A percentile compares a stretch with the other conserved stretches of the same genome.
Conservation (phyloP, 495 filamentous ascomycete genomes). For the Copromyces sp. region DNA sequence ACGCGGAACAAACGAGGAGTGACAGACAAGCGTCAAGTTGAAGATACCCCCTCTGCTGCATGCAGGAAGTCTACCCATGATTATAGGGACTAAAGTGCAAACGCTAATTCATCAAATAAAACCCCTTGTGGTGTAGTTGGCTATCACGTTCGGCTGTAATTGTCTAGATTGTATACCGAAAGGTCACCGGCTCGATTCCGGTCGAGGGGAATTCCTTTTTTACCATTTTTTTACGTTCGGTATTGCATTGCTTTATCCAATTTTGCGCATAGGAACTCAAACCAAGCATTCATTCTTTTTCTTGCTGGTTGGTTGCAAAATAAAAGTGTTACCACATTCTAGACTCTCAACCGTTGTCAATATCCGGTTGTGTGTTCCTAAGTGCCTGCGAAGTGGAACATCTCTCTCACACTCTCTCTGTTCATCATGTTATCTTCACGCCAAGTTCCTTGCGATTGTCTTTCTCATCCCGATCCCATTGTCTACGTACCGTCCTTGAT, state of each 20-base stretch:
- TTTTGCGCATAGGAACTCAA: not conserved
- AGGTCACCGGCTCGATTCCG: not conserved
- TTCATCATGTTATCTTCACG: no score
- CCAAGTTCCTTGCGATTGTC: not conserved
- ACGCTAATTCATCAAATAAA: not conserved
- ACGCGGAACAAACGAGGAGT: no score
- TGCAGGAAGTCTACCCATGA: no score
- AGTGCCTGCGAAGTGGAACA: no score
- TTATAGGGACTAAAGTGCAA: rapidly evolving
- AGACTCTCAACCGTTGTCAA: no score
- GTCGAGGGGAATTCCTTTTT: not conserved
- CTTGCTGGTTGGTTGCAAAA: no score
- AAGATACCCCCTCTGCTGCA: no score
- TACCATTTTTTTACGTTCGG: not conserved
- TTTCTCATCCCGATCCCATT: not conserved
- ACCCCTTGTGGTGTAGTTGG: not conserved
- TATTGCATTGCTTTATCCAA: not conserved
- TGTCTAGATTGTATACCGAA: not conserved
- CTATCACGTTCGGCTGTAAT: not conserved
- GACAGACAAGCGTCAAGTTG: no score
- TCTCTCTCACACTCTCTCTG: no score
- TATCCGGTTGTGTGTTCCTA: no score
- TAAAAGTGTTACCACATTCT: no score
- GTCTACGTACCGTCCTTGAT: not conserved
- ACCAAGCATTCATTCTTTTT: no score